phyloP scores from a whole-genome alignment of 1,284 basidiomycete species.

The Leccinum proximum region DNA sequence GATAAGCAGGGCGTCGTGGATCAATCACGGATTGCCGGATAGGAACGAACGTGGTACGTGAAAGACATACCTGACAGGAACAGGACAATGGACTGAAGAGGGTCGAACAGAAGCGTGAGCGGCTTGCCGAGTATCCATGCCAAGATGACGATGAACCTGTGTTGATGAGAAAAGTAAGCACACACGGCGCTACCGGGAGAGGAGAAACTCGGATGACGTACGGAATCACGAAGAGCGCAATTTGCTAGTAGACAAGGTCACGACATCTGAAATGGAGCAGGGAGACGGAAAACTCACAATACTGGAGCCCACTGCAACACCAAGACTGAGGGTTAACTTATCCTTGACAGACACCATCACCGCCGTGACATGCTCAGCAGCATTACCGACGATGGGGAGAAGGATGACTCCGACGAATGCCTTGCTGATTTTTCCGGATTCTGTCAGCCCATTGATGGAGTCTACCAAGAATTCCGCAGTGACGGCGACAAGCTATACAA shows the following conservation, averaged over 20 bases:
- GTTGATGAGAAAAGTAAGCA: slow-evolving; percentile 46
- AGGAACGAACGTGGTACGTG: neutral
- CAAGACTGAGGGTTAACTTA: slow-evolving; percentile 69
- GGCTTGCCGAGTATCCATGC: slow-evolving; percentile 73
- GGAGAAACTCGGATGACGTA: slow-evolving; percentile 30
- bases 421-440: slow-evolving; percentile 50
- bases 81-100: slow-evolving; percentile 68
- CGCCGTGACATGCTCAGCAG: slow-evolving; percentile 76
- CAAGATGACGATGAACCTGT: slow-evolving; percentile 57
- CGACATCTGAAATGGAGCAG: neutral
- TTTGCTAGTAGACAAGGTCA: slow-evolving; percentile 58
- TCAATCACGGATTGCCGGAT: neutral
- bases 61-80: slow-evolving; percentile 41
- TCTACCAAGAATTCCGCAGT: slow-evolving; percentile 84
- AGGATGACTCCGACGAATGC: slow-evolving; percentile 87
- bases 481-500: slow-evolving; percentile 53
- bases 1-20: neutral
- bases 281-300: slow-evolving; percentile 53
- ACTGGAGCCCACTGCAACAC: slow-evolving; percentile 87
- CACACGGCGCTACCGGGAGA: slow-evolving; percentile 47
- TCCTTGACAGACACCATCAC: slow-evolving; percentile 83
- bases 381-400: slow-evolving; percentile 81
- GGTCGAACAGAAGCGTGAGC: slow-evolving; percentile 76
- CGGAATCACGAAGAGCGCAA: slow-evolving; percentile 87
- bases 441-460: slow-evolving; percentile 69